Conservation (phyloP, 805 yeast genomes). For the Maudiozyma turicensis region DNA sequence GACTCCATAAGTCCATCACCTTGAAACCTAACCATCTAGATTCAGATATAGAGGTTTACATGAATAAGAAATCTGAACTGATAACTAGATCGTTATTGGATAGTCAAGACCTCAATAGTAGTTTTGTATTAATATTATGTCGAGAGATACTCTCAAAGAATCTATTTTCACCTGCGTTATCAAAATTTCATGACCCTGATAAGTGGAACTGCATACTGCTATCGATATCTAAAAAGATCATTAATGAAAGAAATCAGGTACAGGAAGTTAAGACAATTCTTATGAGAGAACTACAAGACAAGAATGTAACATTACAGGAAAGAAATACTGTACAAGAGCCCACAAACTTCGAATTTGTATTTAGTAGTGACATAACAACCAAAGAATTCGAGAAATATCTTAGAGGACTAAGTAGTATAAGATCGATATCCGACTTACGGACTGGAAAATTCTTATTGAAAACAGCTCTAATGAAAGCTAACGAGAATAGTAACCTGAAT, state of each 20-base stretch:
- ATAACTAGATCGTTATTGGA: slow-evolving; percentile 43
- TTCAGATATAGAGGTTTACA: slow-evolving; percentile 39
- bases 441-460: slow-evolving; percentile 12
- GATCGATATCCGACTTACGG: slow-evolving; percentile 10
- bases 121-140: slow-evolving; percentile 39
- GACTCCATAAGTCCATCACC: slow-evolving; percentile 49
- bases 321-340: neutral
- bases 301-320: neutral
- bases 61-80: slow-evolving; percentile 34
- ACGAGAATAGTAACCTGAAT: neutral
- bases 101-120: slow-evolving; percentile 34
- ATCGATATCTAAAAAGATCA: slow-evolving; percentile 47
- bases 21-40: slow-evolving; percentile 29
- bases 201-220: slow-evolving; percentile 62
- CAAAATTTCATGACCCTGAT: slow-evolving; percentile 59
- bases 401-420: slow-evolving; percentile 15
- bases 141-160: slow-evolving; percentile 55
- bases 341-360: slow-evolving; percentile 6
- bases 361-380: slow-evolving; percentile 5
- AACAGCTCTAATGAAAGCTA: slow-evolving; percentile 12
- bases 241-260: slow-evolving; percentile 69
- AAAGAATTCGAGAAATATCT: slow-evolving; percentile 23
- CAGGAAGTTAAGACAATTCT: slow-evolving; percentile 60
- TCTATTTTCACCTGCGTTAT: slow-evolving; percentile 42
- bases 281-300: slow-evolving; percentile 45